Evolutionary conservation across 140 eudicot species (phyloP), one percentile per base, ranked within the genome.

Genomic region (Cichorium intybus): DNA sequence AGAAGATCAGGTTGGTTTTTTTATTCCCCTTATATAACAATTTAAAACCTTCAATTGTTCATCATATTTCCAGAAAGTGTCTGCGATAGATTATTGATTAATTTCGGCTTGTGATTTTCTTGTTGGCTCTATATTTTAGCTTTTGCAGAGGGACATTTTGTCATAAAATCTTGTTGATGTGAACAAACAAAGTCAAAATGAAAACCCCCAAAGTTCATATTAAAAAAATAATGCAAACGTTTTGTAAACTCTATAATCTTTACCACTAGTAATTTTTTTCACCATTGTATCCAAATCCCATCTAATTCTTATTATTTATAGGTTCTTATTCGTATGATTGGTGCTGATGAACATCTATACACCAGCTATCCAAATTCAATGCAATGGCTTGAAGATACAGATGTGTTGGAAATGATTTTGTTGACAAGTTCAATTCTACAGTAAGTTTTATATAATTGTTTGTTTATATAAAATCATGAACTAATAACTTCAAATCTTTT

Each of bases 281-380:
- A 54, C 51, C 31, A 26, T 29, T 35, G 49, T 47, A 24, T 75
- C 35, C 23, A 21, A 52, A 22, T 34, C 23, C 41, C 62, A 75
- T 33, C 73, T 66, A 66, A 76, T 28, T 22, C 12, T 43, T 62
- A 51, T 80, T 58, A 12, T 55, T 31, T 39, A 74, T 81, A 92
- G 98, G 98, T 92, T 69, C 92, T 92, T 73, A 84, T 92, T 72
- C 98, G 98, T 50, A 74, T 92, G 35, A 83, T 92, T 51, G 98
- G 96, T 24, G 89, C 98, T 75, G 98, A 92, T 81, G 98, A 92
- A 71, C 89, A 88, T 82, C 85, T 92, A 7, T 92, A 83, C 73
- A 57, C 86, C 27, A 88, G 80, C 70, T 74, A 74, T 52, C 45
- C 64, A 65, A 95, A 85, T 53, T 87, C 95, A 37, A 77, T 92